phyloP scores from a whole-genome alignment of 2,329 filamentous ascomycete genomes.

The Xylariaceae sp. region DNA sequence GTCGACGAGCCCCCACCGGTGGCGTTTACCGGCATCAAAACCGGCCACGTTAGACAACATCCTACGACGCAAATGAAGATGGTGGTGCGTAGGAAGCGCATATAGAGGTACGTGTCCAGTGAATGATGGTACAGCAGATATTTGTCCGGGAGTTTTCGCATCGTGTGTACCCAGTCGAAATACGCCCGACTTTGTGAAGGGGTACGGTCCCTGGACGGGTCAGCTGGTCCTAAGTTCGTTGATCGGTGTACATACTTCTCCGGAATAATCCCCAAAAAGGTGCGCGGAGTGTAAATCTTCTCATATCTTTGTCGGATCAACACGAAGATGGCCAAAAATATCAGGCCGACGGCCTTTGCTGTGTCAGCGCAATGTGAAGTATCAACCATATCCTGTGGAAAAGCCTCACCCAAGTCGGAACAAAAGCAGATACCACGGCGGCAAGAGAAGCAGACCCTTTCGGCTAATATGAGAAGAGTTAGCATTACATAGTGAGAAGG shows the following conservation, averaged over 20 bases:
- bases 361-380: constrained; percentile 7
- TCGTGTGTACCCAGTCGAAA: constrained; percentile 20
- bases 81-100: constrained; percentile 74
- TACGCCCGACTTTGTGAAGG: constrained; percentile 15
- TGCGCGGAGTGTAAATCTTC: constrained; percentile 22
- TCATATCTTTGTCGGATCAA: constrained; percentile 19
- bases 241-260: constrained; percentile 17
- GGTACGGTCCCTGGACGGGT: constrained; percentile 18
- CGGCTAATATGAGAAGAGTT: constrained; percentile 11
- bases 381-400: too few relatives aligned
- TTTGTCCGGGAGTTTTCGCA: constrained; percentile 54
- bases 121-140: constrained; percentile 82
- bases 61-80: constrained; percentile 75
- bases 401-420: constrained; percentile 22
- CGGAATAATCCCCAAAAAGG: constrained; percentile 20
- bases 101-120: constrained; percentile 80
- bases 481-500: too few relatives aligned
- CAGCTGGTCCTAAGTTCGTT: constrained; percentile 3
- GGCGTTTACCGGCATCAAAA: constrained; percentile 76
- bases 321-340: constrained; percentile 20
- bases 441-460: constrained; percentile 22
- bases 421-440: constrained; percentile 21
- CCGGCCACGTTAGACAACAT: constrained; percentile 73
- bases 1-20: constrained; percentile 60
- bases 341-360: constrained; percentile 15